Percentiles rank a stretch among this genome's conserved stretches.
These are phyloP conservation scores for Knufia petricola DNA, from an alignment of 2,329 filamentous ascomycete species.

Conservation along the genomic window DNA sequence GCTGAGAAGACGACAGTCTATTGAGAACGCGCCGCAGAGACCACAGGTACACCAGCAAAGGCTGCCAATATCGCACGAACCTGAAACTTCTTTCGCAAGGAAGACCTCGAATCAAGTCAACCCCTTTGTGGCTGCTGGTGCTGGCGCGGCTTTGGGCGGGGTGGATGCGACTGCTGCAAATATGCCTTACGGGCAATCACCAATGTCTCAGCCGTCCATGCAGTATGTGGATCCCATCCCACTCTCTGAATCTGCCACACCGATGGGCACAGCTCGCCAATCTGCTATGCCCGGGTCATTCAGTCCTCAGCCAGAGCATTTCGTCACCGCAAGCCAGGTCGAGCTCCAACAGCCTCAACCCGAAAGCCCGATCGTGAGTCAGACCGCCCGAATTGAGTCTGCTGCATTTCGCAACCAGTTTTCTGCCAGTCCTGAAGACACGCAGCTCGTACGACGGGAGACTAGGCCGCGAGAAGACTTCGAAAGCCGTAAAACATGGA, in stretches of 20 bases:
- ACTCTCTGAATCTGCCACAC: slow-evolving; percentile 11
- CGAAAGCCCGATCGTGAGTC: slow-evolving; percentile 3
- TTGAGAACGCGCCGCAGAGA: background rate
- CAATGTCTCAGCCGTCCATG: slow-evolving; percentile 46
- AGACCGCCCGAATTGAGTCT: background rate
- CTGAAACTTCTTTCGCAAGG: background rate
- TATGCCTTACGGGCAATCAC: background rate
- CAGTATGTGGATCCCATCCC: slow-evolving; percentile 42
- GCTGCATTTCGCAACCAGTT: slow-evolving; percentile 1
- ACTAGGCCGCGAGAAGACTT: slow-evolving; percentile 20
- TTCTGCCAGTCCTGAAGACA: slow-evolving; percentile 8
- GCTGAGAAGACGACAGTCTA: slow-evolving; percentile 18
- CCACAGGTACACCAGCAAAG: slow-evolving; percentile 1
- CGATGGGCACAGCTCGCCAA: slow-evolving; percentile 48
- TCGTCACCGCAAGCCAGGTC: slow-evolving; percentile 28
- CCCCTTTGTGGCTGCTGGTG: slow-evolving; percentile 30
- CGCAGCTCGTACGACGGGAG: slow-evolving; percentile 26
- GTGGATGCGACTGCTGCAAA: slow-evolving; percentile 30
- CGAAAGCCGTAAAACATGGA: background rate
- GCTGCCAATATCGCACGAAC: background rate
- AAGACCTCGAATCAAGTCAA: slow-evolving; percentile 17
- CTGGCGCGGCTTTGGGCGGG: slow-evolving; percentile 34
- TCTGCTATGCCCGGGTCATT: slow-evolving; percentile 52
- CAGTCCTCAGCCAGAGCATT: slow-evolving; percentile 25
- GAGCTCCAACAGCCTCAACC: slow-evolving; percentile 81